phyloP scores from a whole-genome alignment of 2,329 filamentous ascomycete genomes.

The Aspergillus ibericus region DNA sequence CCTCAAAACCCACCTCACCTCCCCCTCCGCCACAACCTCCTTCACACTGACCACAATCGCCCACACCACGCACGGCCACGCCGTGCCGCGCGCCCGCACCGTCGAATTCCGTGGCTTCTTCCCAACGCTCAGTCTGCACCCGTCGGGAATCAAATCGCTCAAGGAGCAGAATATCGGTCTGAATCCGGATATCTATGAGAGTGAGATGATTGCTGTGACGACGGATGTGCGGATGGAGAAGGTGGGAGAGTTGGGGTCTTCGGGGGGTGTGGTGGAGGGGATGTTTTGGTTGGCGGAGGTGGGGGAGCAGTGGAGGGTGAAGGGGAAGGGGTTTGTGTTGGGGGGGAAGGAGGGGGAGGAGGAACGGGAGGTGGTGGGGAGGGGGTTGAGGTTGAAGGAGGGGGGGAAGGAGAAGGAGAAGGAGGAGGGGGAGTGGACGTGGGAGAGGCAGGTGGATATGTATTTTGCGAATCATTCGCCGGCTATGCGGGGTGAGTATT shows the following conservation, averaged over 20 bases:
- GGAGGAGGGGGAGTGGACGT: conserved; percentile 65
- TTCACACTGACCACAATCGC: conserved; percentile 31
- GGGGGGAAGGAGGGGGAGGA: conserved; percentile 54
- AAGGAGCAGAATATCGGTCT: conserved; percentile 34
- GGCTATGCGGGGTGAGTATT: conserved; percentile 64
- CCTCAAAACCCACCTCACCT: conserved; percentile 26
- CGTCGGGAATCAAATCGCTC: conserved; percentile 70
- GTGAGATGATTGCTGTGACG: conserved; percentile 78
- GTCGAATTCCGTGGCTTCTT: conserved; percentile 87
- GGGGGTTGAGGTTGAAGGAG: conserved; percentile 34
- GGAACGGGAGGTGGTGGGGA: conserved; percentile 53
- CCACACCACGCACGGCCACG: conserved; percentile 14
- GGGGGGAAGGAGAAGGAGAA: conserved; percentile 33
- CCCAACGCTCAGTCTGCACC: conserved; percentile 63
- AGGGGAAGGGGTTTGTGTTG: conserved; percentile 76
- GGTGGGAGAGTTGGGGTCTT: conserved; percentile 67
- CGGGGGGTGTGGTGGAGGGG: conserved; percentile 72
- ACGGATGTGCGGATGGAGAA: conserved; percentile 90
- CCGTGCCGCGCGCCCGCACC: conserved; percentile 49
- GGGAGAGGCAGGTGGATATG: conserved; percentile 74
- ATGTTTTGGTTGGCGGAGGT: conserved; percentile 75
- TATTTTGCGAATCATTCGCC: conserved; percentile 90
- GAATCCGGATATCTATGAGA: conserved; percentile 71
- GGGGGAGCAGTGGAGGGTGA: conserved; percentile 80
- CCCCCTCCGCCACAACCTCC: conserved; percentile 22